Conservation (phyloP, 257 asterid genomes). For the Dorcoceras hygrometricum region DNA sequence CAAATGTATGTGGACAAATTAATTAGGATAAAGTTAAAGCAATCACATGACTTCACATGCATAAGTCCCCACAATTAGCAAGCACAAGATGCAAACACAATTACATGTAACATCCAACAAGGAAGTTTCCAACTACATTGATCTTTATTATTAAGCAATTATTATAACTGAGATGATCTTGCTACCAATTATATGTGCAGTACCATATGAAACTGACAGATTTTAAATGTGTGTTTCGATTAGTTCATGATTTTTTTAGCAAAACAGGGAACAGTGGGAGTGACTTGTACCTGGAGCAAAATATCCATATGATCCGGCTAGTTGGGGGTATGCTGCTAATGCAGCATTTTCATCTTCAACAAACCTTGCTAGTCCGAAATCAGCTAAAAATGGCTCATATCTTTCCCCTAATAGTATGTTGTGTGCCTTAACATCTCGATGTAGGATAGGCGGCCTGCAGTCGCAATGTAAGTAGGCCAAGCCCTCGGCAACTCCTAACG, state of each 20-base stretch:
- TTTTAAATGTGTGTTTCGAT: too few species aligned
- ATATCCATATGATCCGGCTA: slow-evolving; percentile 90
- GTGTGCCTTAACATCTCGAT: slow-evolving; percentile 65
- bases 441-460: slow-evolving; percentile 74
- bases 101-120: neutral
- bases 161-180: neutral
- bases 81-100: neutral
- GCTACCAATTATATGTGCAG: neutral
- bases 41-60: neutral
- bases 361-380: slow-evolving; percentile 80
- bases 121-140: neutral
- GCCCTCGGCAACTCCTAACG: slow-evolving; percentile 75
- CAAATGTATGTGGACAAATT: neutral
- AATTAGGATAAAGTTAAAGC: neutral
- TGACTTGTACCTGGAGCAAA: slow-evolving; percentile 70
- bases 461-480: slow-evolving; percentile 75
- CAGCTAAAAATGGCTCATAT: slow-evolving; percentile 70
- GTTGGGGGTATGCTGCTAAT: slow-evolving; percentile 51
- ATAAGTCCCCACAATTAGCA: neutral
- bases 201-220: neutral
- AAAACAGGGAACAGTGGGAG: slow-evolving; percentile 1
- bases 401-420: slow-evolving; percentile 63
- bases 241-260: neutral
- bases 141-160: neutral
- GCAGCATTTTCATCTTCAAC: slow-evolving; percentile 51